These are phyloP conservation scores for Talaromyces sp. DNA, from an alignment of 2,329 filamentous ascomycete genomes.

Conservation along the genomic window DNA sequence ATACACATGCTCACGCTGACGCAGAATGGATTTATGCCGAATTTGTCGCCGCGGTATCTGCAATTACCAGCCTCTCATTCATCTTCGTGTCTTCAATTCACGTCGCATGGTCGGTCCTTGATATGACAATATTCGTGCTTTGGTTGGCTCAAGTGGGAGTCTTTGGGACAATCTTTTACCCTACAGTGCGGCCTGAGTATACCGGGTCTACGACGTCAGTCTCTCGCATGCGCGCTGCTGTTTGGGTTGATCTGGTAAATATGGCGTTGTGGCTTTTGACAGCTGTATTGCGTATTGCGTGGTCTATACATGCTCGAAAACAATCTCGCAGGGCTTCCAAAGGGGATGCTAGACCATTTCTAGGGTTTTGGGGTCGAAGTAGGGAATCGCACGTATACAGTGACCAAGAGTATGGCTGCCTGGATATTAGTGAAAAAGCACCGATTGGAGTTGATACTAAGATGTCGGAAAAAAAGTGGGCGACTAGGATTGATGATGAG, in stretches of 20 bases:
- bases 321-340: not conserved
- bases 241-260: not conserved
- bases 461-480: not conserved
- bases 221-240: not conserved
- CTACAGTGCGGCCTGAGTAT: not conserved
- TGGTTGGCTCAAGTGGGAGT: not conserved
- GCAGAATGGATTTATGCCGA: not conserved
- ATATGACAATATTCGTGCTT: not conserved
- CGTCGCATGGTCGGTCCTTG: not conserved
- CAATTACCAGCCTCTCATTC: not conserved
- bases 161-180: not conserved
- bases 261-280: not conserved
- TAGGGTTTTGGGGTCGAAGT: not conserved
- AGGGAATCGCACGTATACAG: not conserved
- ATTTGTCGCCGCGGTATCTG: not conserved
- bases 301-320: not conserved
- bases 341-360: not conserved
- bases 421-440: not conserved
- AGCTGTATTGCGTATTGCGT: not conserved
- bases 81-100: not conserved
- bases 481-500: not conserved
- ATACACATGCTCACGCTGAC: not conserved
- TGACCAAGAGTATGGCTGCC: not conserved
- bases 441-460: not conserved
- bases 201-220: not conserved